Base-by-base conservation (phyloP, 108 stramenopile genomes). In the Cyclotella cryptica region DNA sequence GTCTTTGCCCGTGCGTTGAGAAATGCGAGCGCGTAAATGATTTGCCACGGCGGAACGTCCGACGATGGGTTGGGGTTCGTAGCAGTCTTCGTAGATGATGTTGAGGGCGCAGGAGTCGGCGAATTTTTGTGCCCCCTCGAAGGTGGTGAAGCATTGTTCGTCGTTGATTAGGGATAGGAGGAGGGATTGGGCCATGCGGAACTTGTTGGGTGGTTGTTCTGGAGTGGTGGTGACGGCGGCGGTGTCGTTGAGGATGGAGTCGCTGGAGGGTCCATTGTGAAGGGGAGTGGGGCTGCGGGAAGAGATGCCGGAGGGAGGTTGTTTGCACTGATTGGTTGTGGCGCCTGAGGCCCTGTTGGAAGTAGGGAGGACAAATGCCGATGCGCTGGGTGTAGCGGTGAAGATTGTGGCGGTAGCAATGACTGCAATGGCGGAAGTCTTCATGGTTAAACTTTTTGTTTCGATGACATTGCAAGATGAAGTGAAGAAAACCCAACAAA, bases 71-170 rank as follows among this genome's bases (percentile, higher is more conserved):
- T 89, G 87, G 8, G 89, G 86, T 64, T 89, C 84, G 69, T 79
- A 90, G 51, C 89, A 88, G 68, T 93, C 92, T 59, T 90, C 89
- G 78, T 84, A 90, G 8, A 89, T 71, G 14, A 88, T 79, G 66
- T 90, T 68, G 35, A 74, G 29, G 0, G 87, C 88, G 59, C 92
- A 93, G 18, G 76, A 84, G 5, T 89, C 86, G n/a, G 78, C 92
- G 83, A 93, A 93, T 21, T 84, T 83, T 46, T 69, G 57, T 14
- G 88, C 87, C 19, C 88, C 88, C 0, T 63, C 46, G 42, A 81
- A 79, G 0, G 83, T 86, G 1, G 77, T 46, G 71, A 83, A 91
- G 69, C 90, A 92, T 53, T 77, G 22, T 60, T 89, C 78, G 42
- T 91, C 86, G 52, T 73, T 69, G 43, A 84, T 79, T 51, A 84